Evolutionary conservation across 495 filamentous ascomycete genomes (phyloP), one percentile per base, ranked within the genome.

Genomic region (Penicillium atrosanguineum): DNA sequence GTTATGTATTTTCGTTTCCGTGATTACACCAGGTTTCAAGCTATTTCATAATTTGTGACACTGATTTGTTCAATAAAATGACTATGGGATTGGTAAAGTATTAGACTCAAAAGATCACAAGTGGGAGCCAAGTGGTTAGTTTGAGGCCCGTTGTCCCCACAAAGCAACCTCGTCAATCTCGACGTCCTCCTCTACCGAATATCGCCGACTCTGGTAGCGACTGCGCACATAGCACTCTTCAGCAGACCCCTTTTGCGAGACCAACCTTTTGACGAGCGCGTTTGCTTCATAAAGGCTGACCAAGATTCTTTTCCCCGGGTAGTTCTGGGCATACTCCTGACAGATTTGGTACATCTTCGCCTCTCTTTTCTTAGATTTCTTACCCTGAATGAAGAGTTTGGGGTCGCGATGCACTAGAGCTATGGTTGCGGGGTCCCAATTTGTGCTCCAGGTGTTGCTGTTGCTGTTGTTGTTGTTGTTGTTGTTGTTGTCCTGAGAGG

Each of bases 241-340:
- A 5, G 12, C 1, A 38, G 40, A 12, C 2, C 7, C 1, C 23
- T 23, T 42, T 45, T 38, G 50, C 31, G 73, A 57, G 23, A 79
- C 79, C 42, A 91, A 59, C 26, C 88, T 64, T 63, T 82, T 85
- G 2, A 86, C 82, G 7, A 90, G 85, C 58, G 89, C 84, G 54
- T 89, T 90, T 9, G 87, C 87, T 60, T 90, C 86, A 56, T 80
- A 75, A 54, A 90, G 67, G 50, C 75, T 86, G 25, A 90, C 86
- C 8, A 90, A 72, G 37, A 73, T 78, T 43, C 87, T 72, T 71
- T 84, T 87, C 23, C 29, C 20, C 11, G 48, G 45, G 7, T 19
- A 21, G 12, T 44, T 15, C 20, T 20, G 31, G 1, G 56, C 50
- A 7, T 50, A 15, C 26, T 60, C 63, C 9, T 50, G 59, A 28